phyloP scores from a whole-genome alignment of 169 alveolate species.

The Babesia ovis region DNA sequence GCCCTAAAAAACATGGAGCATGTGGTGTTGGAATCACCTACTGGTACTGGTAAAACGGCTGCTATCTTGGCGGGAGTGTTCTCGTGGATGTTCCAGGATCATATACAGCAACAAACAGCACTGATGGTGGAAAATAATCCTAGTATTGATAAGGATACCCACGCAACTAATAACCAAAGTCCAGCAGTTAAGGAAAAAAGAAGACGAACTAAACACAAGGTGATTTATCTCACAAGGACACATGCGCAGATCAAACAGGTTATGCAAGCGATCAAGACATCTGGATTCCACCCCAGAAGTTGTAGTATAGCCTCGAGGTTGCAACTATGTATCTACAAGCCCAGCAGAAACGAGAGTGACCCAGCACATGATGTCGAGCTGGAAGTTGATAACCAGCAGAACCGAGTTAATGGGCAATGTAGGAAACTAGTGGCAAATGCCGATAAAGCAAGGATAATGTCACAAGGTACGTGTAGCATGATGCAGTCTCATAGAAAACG shows the following conservation, averaged over 20 bases:
- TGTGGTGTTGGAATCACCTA: conserved; percentile 94
- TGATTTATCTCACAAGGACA: conserved; percentile 78
- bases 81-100: conserved; percentile 50
- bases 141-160: background rate
- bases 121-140: background rate
- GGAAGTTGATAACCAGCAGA: background rate
- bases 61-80: conserved; percentile 54
- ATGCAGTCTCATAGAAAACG: background rate
- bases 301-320: conserved; percentile 48
- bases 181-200: background rate
- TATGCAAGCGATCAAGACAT: conserved; percentile 13
- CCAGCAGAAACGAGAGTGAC: background rate
- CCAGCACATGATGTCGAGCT: background rate
- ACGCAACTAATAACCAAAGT: background rate
- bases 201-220: background rate
- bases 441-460: background rate
- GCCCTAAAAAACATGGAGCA: conserved; percentile 66
- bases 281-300: conserved; percentile 42
- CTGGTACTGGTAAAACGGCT: conserved; percentile 83
- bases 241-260: conserved; percentile 89
- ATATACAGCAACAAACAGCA: background rate
- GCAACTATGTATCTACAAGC: conserved; percentile 26
- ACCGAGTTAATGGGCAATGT: conserved; percentile 13
- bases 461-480: conserved; percentile 4
- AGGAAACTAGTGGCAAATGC: conserved; percentile 17